Evolutionary conservation across 768 basidiomycete species (phyloP).

Genomic region (Suillus sp.): DNA sequence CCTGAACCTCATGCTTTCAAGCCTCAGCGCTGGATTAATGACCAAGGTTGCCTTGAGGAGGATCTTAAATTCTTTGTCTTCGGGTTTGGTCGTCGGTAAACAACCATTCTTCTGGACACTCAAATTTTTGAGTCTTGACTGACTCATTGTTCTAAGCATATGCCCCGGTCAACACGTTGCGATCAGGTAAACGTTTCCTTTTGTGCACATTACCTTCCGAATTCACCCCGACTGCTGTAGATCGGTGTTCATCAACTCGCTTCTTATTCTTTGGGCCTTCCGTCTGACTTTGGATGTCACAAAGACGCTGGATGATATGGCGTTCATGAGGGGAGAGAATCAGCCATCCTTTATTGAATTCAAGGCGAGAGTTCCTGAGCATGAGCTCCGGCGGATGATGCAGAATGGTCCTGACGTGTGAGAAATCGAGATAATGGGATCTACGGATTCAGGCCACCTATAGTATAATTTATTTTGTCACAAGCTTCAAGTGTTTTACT

Average conservation of each 20-base stretch:
- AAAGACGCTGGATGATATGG: not conserved
- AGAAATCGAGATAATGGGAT: not conserved
- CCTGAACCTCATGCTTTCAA: not conserved
- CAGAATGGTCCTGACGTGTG: not conserved
- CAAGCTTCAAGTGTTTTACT: not conserved
- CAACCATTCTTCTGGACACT: not conserved
- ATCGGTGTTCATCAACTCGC: not conserved
- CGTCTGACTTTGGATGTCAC: not conserved
- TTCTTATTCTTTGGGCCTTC: not conserved
- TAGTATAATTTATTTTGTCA: not conserved
- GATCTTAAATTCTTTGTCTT: conserved; percentile 1
- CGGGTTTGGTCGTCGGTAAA: conserved; percentile 2
- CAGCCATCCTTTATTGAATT: not conserved
- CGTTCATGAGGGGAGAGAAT: not conserved
- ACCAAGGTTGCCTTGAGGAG: not conserved
- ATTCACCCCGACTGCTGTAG: not conserved
- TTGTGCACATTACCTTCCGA: not conserved
- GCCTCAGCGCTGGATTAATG: not conserved
- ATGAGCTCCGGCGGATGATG: not conserved
- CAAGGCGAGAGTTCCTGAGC: not conserved
- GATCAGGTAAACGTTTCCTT: not conserved
- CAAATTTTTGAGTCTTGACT: not conserved
- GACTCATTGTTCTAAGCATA: not conserved
- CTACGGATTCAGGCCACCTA: not conserved
- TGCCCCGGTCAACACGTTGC: not conserved